Conservation (phyloP, 164 flowering plant genomes). For the Tetrastigma voinierianum region DNA sequence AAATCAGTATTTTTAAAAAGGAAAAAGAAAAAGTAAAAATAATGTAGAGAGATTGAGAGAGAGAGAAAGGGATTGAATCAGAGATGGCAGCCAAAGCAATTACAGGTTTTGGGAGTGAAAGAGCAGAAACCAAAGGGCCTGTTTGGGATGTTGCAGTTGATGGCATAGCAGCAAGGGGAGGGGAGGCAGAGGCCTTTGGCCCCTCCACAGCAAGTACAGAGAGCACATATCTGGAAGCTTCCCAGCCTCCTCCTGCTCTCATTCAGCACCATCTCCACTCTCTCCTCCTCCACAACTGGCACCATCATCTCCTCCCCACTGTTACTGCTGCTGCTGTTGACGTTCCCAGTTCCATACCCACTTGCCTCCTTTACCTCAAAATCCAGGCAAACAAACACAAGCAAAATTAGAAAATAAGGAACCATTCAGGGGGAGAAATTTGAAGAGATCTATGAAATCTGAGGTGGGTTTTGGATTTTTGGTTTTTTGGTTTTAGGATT, state of each 20-base stretch:
- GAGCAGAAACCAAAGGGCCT: conserved; percentile 93
- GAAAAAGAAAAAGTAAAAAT: conserved; percentile 1
- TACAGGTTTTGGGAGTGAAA: conserved; percentile 87
- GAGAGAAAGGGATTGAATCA: conserved; percentile 15
- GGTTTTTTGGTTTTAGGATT: too few relatives aligned
- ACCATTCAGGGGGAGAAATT: not conserved
- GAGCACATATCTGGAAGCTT: conserved; percentile 77
- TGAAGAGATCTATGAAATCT: conserved; percentile 18
- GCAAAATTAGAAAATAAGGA: not conserved
- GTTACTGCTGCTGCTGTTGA: not conserved
- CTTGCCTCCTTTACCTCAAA: conserved; percentile 41
- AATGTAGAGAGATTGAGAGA: not conserved
- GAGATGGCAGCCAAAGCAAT: conserved; percentile 91
- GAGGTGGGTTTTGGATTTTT: too few relatives aligned
- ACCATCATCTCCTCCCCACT: conserved; percentile 27
- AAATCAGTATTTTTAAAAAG: not conserved
- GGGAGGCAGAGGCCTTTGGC: conserved; percentile 67
- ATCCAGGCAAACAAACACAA: conserved; percentile 14
- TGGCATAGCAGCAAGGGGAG: conserved; percentile 92
- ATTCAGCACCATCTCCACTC: conserved; percentile 43
- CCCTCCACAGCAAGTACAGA: conserved; percentile 93
- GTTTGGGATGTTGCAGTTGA: conserved; percentile 93
- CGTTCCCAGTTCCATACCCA: conserved; percentile 15
- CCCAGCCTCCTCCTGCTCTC: conserved; percentile 65
- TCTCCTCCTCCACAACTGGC: conserved; percentile 54